A percentile compares a stretch with the other conserved stretches of the same genome.
These are phyloP conservation scores for Fomitopsis pinicola DNA, from an alignment of 1,284 basidiomycete genomes.

Conservation along the genomic window DNA sequence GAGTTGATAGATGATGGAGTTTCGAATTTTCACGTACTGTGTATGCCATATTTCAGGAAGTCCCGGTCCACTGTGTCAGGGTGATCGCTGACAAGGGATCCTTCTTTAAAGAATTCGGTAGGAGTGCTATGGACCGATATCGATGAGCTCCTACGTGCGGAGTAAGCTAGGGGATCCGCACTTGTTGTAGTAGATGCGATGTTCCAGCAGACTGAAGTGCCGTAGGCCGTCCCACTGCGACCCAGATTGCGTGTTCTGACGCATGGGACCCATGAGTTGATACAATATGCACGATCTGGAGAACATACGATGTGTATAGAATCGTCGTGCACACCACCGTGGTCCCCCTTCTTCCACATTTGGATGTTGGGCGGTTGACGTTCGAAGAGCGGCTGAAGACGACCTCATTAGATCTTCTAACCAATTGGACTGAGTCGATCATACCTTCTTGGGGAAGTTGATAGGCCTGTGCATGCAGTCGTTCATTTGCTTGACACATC, in stretches of 20 bases:
- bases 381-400: slow-evolving; percentile 48
- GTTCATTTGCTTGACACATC: neutral
- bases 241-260: slow-evolving; percentile 70
- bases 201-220: slow-evolving; percentile 53
- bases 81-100: slow-evolving; percentile 44
- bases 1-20: neutral
- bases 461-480: slow-evolving; percentile 44
- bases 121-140: slow-evolving; percentile 35
- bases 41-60: slow-evolving; percentile 55
- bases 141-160: neutral
- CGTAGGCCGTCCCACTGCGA: slow-evolving; percentile 73
- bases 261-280: neutral
- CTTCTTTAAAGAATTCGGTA: slow-evolving; percentile 38
- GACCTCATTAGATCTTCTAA: neutral
- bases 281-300: neutral
- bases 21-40: slow-evolving; percentile 37
- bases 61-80: slow-evolving; percentile 47
- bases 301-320: slow-evolving; percentile 55
- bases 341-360: slow-evolving; percentile 11
- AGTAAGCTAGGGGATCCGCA: slow-evolving; percentile 18
- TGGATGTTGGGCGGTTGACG: slow-evolving; percentile 51
- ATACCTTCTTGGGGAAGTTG: slow-evolving; percentile 58
- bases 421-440: neutral
- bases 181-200: slow-evolving; percentile 66
- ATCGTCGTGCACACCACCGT: slow-evolving; percentile 47